phyloP scores from a whole-genome alignment of 805 yeast genomes.

The Scheffersomyces amazonensis region DNA sequence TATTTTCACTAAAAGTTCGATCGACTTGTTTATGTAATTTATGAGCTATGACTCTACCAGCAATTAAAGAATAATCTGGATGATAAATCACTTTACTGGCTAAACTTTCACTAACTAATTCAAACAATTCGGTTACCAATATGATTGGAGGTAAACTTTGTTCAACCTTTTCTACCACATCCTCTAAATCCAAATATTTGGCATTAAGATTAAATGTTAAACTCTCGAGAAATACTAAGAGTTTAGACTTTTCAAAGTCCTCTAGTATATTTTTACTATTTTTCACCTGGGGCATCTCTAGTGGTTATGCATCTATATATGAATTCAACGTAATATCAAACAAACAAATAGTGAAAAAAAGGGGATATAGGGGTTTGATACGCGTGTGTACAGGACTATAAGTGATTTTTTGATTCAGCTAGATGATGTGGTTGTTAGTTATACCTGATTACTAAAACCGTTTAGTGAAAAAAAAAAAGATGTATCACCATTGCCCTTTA shows the following conservation, averaged over 20 bases:
- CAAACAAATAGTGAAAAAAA: too few relatives aligned
- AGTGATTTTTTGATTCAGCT: too few relatives aligned
- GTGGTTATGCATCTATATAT: neutral
- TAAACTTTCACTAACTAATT: slow-evolving; percentile 28
- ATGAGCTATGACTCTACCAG: slow-evolving; percentile 35
- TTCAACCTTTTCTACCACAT: slow-evolving; percentile 12
- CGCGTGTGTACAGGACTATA: too few relatives aligned
- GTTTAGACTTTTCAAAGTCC: slow-evolving; percentile 7
- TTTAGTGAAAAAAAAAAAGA: too few relatives aligned
- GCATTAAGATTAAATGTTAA: slow-evolving; percentile 13
- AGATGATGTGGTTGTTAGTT: too few relatives aligned
- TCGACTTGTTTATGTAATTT: slow-evolving; percentile 19
- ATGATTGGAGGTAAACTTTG: slow-evolving; percentile 15
- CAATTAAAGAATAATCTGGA: slow-evolving; percentile 33
- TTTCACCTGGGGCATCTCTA: neutral
- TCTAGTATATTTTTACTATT: neutral
- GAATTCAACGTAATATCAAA: too few relatives aligned
- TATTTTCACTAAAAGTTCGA: slow-evolving; percentile 22
- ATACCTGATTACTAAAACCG: too few relatives aligned
- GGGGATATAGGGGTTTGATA: too few relatives aligned
- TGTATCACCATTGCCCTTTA: too few relatives aligned
- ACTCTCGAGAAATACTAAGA: slow-evolving; percentile 6
- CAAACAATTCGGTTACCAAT: slow-evolving; percentile 18
- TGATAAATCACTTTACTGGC: slow-evolving; percentile 32
- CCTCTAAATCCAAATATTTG: slow-evolving; percentile 11